A percentile compares a stretch with the other conserved stretches of the same genome.
phyloP scores from a whole-genome alignment of 148 eudicot species.

The Vaccinium corymbosum region DNA sequence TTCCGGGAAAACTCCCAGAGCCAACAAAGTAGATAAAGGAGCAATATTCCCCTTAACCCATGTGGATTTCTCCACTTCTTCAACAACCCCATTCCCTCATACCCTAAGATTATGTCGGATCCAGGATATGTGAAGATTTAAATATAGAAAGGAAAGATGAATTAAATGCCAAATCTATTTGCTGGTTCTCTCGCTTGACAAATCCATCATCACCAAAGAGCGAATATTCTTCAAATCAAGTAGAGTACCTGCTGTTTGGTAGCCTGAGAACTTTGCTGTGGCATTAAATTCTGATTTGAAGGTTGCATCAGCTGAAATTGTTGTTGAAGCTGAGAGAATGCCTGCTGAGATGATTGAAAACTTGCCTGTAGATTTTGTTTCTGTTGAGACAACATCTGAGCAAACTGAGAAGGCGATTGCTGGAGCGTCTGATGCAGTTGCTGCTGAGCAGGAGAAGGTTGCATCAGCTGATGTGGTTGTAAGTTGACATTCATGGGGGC shows the following conservation, averaged over 20 bases:
- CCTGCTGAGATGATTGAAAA: slow-evolving; percentile 83
- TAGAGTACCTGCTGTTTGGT: slow-evolving; percentile 58
- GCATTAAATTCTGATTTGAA: slow-evolving; percentile 44
- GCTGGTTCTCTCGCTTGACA: neutral
- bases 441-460: slow-evolving; percentile 39
- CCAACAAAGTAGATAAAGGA: neutral
- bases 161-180: neutral
- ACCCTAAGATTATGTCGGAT: neutral
- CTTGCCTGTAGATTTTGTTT: slow-evolving; percentile 85
- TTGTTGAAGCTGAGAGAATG: slow-evolving; percentile 84
- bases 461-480: slow-evolving; percentile 35
- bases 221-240: neutral
- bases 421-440: slow-evolving; percentile 33
- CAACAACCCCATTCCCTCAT: neutral
- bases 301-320: slow-evolving; percentile 89
- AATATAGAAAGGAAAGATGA: neutral
- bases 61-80: neutral
- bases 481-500: slow-evolving; percentile 22
- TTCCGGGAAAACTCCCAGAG: neutral
- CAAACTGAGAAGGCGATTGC: slow-evolving; percentile 79
- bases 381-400: slow-evolving; percentile 93
- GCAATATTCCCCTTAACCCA: neutral
- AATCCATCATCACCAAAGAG: neutral
- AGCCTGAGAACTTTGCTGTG: slow-evolving; percentile 56
- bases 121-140: neutral